These are phyloP conservation scores for Beauveria caledonica DNA, from an alignment of 2,329 filamentous ascomycete species.

Conservation along the genomic window DNA sequence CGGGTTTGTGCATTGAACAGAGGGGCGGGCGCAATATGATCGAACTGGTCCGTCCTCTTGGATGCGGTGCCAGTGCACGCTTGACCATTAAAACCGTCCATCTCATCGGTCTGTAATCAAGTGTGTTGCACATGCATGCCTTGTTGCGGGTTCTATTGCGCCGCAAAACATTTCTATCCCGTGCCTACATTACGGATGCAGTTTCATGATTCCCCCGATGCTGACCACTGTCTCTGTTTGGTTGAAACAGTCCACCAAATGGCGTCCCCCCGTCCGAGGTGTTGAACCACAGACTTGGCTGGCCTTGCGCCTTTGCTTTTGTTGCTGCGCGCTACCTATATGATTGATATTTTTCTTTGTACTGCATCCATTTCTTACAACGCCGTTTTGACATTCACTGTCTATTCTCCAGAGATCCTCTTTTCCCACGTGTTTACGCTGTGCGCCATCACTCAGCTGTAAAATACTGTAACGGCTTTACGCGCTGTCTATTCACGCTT, in stretches of 20 bases:
- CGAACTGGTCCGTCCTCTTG: neutral
- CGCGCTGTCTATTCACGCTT: neutral
- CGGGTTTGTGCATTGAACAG: neutral
- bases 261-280: neutral
- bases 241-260: neutral
- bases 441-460: neutral
- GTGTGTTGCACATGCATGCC: neutral
- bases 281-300: neutral
- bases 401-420: neutral
- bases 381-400: neutral
- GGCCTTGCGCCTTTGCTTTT: neutral
- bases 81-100: neutral
- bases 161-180: neutral
- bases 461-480: neutral
- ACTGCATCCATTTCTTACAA: neutral
- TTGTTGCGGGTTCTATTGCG: neutral
- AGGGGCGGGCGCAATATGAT: neutral
- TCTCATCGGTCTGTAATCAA: neutral
- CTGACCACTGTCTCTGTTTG: neutral
- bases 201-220: too few relatives aligned
- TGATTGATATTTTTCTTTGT: neutral
- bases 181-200: neutral
- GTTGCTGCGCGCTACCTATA: neutral
- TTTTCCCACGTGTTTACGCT: slow-evolving; percentile 6
- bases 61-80: neutral